Evolutionary conservation across 148 eudicot species (phyloP).

Genomic region (Rhododendron mucronatum): DNA sequence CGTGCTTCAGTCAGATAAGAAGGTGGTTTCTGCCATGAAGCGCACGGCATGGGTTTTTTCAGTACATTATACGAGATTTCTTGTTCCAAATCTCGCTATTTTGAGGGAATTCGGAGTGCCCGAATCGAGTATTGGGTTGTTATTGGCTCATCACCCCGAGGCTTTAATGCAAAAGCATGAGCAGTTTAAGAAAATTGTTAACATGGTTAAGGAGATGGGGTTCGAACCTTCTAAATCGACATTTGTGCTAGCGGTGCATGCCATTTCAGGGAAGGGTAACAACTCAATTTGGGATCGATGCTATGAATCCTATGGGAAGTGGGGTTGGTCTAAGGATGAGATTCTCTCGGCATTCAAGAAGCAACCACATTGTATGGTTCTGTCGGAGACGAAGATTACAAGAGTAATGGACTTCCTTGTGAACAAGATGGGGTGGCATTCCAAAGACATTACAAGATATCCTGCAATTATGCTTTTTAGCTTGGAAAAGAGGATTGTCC

Average conservation of each 20-base stretch:
- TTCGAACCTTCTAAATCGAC: neutral
- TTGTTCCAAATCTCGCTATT: neutral
- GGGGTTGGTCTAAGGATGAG: neutral
- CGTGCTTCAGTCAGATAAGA: neutral
- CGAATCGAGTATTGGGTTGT: neutral
- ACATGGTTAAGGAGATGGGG: neutral
- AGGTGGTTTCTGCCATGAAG: neutral
- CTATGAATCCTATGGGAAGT: neutral
- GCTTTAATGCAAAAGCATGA: neutral
- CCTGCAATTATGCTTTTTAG: neutral
- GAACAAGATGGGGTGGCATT: neutral
- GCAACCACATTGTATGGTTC: neutral
- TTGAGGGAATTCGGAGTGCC: neutral
- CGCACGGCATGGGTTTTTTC: neutral
- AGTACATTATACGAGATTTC: neutral
- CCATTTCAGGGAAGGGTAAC: neutral
- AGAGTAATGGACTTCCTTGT: neutral
- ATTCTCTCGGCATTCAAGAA: neutral
- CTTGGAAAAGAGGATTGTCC: conserved; percentile 2
- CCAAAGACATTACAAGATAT: neutral
- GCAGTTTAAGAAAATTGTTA: neutral
- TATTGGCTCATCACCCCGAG: neutral
- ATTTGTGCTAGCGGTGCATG: neutral
- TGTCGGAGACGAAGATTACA: neutral
- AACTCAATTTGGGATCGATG: neutral